Base-by-base conservation (phyloP, 2,329 filamentous ascomycete species). In the Atkinsonella hypoxylon region DNA sequence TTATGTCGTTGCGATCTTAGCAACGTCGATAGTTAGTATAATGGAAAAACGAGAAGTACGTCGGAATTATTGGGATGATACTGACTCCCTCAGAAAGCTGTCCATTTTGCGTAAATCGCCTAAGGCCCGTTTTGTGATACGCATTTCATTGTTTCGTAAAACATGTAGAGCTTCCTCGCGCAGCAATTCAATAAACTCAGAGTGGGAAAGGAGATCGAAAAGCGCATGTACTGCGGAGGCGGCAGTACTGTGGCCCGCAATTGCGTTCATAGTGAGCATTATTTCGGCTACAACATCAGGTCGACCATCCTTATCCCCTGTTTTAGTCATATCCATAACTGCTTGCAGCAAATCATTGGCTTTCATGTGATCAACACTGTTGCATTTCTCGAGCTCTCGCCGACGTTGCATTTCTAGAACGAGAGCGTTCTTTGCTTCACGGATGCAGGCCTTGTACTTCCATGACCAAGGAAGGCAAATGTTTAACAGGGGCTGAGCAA, bases 51-150 rank as follows among this genome's bases (percentile, higher is more conserved):
- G n/a, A 26, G 15, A 31, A 15, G 3, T 15, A 17, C 22, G 26
- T 13, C 6, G 10, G 32, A 12, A 36, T 36, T 36, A 36, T 36
- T 36, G 10, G 32, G 32, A 15, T 15, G 9, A 18, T 40, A 34
- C 53, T 46, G 8, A 54, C 53, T 54, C 53, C 31, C 53, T 30
- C 10, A 54, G 42, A 38, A 54, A 53, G 30, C 53, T 54, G n/a
- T 54, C 53, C 51, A 54, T 46, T 45, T 54, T 54, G 30, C 45
- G 41, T 13, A 53, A 11, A 42, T 50, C 48, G 15, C 45, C 32
- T 20, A 53, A n/a, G 34, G 41, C 36, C 17, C 51, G 48, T 39
- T 48, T 54, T 2, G 44, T 45, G 45, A 51, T 52, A 5, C 32
- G 32, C 5, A 39, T 39, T 13, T 47, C 50, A 2, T 48, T 40